phyloP scores from a whole-genome alignment of 768 basidiomycete species.

The Tulasnella sp. region DNA sequence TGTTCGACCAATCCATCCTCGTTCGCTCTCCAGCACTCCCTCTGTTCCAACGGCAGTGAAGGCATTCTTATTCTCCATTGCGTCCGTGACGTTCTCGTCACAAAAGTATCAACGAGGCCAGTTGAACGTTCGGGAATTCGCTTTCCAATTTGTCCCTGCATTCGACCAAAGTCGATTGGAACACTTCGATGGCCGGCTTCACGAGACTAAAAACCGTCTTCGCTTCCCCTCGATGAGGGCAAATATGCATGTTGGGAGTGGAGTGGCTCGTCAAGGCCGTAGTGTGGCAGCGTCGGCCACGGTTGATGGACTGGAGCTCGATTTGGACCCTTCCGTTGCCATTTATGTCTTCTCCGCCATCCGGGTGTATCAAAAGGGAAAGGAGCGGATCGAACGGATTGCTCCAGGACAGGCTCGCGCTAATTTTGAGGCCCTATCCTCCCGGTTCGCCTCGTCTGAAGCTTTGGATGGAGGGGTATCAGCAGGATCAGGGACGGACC shows the following conservation, averaged over 20 bases:
- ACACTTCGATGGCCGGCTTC: constrained; percentile 61
- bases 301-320: constrained; percentile 76
- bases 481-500: constrained; percentile 9
- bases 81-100: constrained; percentile 58
- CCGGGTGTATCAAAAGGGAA: constrained; percentile 75
- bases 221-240: constrained; percentile 75
- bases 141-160: constrained; percentile 74
- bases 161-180: constrained; percentile 63
- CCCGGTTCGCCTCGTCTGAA: constrained; percentile 6
- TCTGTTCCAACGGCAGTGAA: constrained; percentile 36
- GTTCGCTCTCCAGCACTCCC: constrained; percentile 27
- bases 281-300: constrained; percentile 52
- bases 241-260: constrained; percentile 42
- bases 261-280: constrained; percentile 36
- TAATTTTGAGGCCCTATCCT: constrained; percentile 23
- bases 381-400: constrained; percentile 60
- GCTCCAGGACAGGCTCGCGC: constrained; percentile 43
- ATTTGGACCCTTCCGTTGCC: constrained; percentile 71
- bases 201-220: constrained; percentile 58
- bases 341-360: constrained; percentile 69
- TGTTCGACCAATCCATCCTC: constrained; percentile 29
- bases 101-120: constrained; percentile 69
- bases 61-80: constrained; percentile 80
- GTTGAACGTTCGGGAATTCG: constrained; percentile 57
- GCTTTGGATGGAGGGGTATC: not conserved